A percentile compares a stretch with the other conserved stretches of the same genome.
Evolutionary conservation across 2,329 filamentous ascomycete species (phyloP).

Genomic region (Aspergillus uvarum): DNA sequence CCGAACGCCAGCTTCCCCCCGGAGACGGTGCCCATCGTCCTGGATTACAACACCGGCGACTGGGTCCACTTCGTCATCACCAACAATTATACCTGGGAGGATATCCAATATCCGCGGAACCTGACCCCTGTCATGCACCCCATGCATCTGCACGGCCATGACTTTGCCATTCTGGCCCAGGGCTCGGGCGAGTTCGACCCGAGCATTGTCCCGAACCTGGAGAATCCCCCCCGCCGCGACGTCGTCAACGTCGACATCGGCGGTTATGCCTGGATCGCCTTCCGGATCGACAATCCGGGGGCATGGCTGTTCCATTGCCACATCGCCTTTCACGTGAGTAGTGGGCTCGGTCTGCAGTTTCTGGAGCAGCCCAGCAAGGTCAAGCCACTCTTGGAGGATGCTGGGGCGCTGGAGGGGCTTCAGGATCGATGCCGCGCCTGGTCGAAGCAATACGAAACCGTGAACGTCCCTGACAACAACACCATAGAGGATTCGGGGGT

Average conservation of each 20-base stretch:
- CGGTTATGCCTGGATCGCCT: constrained; percentile 7
- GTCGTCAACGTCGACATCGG: not conserved
- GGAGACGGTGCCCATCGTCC: constrained; percentile 28
- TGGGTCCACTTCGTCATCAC: constrained; percentile 37
- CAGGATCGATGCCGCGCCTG: no score
- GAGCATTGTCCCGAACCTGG: no score
- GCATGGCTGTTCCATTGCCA: constrained; percentile 12
- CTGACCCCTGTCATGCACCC: constrained; percentile 28
- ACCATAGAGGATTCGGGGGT: no score
- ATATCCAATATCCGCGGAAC: no score
- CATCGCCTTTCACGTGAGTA: constrained; percentile 1
- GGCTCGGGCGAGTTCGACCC: constrained; percentile 37
- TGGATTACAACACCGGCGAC: constrained; percentile 16
- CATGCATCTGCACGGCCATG: constrained; percentile 51
- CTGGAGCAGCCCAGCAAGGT: not conserved
- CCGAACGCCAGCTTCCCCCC: constrained; percentile 32
- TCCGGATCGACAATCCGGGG: constrained; percentile 8
- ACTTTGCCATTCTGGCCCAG: constrained; percentile 47
- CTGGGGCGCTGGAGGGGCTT: no score
- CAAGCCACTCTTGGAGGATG: no score
- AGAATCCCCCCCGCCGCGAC: constrained; percentile 8
- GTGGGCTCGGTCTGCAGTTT: constrained; percentile 2
- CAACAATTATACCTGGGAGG: constrained; percentile 16
- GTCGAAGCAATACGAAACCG: no score
- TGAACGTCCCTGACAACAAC: no score